Conservation (phyloP, 306 rosid species). For the Sicyos baderoa region DNA sequence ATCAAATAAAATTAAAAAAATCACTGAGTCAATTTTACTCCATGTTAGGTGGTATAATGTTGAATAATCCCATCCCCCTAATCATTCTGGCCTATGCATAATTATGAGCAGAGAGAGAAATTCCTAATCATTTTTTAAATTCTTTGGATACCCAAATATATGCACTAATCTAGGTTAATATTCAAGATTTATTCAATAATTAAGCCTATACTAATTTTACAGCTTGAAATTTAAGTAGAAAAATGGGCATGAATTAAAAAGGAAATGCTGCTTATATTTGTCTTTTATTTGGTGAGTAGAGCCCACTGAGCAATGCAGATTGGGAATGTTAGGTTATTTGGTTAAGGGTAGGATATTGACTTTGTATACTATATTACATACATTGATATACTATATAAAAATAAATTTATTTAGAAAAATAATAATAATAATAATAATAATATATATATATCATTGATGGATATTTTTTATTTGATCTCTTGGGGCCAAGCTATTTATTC, state of each 20-base stretch:
- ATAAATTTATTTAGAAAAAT: too few relatives aligned
- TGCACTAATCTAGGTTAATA: neutral
- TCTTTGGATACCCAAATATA: neutral
- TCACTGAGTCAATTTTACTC: slow-evolving; percentile 3
- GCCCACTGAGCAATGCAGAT: neutral
- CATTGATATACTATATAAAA: neutral
- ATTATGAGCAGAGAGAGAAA: neutral
- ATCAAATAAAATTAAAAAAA: neutral
- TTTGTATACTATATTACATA: slow-evolving; percentile 1
- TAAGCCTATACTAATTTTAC: neutral
- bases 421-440: too few relatives aligned
- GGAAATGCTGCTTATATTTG: neutral
- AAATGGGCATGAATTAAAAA: neutral
- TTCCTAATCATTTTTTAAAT: neutral
- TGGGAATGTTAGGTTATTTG: neutral
- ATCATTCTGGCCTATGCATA: slow-evolving; percentile 12
- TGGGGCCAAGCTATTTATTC: neutral
- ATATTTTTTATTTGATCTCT: slow-evolving; percentile 1
- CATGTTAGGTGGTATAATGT: slow-evolving; percentile 10
- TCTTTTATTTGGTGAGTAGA: neutral
- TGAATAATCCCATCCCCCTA: slow-evolving; percentile 8
- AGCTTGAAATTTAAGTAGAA: neutral
- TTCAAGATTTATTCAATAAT: neutral
- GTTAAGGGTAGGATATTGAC: neutral
- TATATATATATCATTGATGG: too few relatives aligned